phyloP scores from a whole-genome alignment of 2,329 filamentous ascomycete genomes.

The Phoma sp. region DNA sequence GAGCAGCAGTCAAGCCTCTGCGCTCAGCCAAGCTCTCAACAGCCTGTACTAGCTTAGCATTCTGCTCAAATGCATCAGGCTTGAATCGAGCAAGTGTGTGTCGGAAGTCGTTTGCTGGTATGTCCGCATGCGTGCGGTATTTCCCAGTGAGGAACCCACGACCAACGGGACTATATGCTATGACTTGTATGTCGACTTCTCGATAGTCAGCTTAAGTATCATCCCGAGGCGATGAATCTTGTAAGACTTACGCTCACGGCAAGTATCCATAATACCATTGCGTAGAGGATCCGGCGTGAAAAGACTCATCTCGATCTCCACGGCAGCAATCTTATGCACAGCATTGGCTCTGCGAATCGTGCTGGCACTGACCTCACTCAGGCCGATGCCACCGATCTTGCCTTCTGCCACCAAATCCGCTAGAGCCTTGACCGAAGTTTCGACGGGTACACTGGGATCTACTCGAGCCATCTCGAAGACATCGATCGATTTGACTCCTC shows the following conservation, averaged over 20 bases:
- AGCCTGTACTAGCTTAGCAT: slow-evolving; percentile 64
- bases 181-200: slow-evolving; percentile 65
- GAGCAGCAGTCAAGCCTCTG: slow-evolving; percentile 63
- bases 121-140: slow-evolving; percentile 11
- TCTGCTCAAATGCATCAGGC: slow-evolving; percentile 64
- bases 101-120: slow-evolving; percentile 53
- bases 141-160: slow-evolving; percentile 55
- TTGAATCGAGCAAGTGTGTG: slow-evolving; percentile 37
- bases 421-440: slow-evolving; percentile 52
- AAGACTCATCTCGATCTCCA: slow-evolving; percentile 66
- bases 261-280: slow-evolving; percentile 64
- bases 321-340: slow-evolving; percentile 61
- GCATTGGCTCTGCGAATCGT: slow-evolving; percentile 56
- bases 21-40: slow-evolving; percentile 64
- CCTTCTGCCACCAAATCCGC: slow-evolving; percentile 46
- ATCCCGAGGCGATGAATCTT: no score
- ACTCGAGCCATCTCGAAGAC: slow-evolving; percentile 56
- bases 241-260: slow-evolving; percentile 28
- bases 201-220: no score
- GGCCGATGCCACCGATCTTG: slow-evolving; percentile 54
- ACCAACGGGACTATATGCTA: slow-evolving; percentile 72
- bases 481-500: slow-evolving; percentile 55
- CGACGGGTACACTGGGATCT: slow-evolving; percentile 51
- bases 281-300: slow-evolving; percentile 62
- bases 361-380: slow-evolving; percentile 55